Evolutionary conservation across 148 eudicot species (phyloP).

Genomic region (Fagopyrum homotropicum): DNA sequence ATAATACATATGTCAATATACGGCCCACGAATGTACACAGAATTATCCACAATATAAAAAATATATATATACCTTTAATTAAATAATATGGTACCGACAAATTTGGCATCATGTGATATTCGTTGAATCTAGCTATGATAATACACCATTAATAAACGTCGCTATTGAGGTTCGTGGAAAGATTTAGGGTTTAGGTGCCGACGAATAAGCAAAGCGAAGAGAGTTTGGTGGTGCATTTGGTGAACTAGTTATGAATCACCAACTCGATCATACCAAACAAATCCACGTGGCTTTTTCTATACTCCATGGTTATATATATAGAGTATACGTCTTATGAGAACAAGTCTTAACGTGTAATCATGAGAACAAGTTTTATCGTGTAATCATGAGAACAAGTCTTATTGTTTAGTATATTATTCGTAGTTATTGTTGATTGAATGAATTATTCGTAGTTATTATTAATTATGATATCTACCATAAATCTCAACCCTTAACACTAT

Average conservation of each 20-base stretch:
- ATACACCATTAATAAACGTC: too few relatives aligned
- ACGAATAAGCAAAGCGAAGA: not conserved
- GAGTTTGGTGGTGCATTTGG: conserved; percentile 3
- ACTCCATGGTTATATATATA: not conserved
- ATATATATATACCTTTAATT: not conserved
- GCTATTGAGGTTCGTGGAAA: too few relatives aligned
- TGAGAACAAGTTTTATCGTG: too few relatives aligned
- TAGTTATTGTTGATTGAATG: too few relatives aligned
- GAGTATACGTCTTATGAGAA: too few relatives aligned
- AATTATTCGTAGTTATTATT: too few relatives aligned
- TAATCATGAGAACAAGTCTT: too few relatives aligned
- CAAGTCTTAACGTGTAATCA: too few relatives aligned
- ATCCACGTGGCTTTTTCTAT: not conserved
- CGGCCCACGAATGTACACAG: not conserved
- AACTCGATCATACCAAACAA: not conserved
- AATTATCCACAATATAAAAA: not conserved
- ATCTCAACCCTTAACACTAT: too few relatives aligned
- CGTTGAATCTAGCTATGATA: too few relatives aligned
- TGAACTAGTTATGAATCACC: not conserved
- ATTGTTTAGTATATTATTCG: too few relatives aligned
- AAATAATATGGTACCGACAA: not conserved
- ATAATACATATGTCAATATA: not conserved
- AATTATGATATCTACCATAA: too few relatives aligned
- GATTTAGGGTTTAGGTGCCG: not conserved
- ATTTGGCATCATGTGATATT: not conserved